These are phyloP conservation scores for Sporothrix variecibatus DNA, from an alignment of 2,329 filamentous ascomycete species.

Conservation along the genomic window DNA sequence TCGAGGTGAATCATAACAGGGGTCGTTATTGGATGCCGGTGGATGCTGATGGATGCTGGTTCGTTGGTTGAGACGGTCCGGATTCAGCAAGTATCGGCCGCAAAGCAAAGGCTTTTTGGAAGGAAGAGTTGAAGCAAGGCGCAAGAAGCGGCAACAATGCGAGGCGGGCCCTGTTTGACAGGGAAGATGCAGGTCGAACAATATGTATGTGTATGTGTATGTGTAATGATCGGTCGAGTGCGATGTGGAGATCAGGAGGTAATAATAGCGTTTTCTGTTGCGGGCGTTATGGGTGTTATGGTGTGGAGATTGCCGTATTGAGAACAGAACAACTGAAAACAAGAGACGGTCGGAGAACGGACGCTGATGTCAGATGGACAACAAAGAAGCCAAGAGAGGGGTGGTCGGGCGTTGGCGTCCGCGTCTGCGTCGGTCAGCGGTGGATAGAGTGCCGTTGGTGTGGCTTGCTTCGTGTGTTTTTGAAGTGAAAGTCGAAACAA, in stretches of 20 bases:
- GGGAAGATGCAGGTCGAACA: background rate
- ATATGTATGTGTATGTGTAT: too few relatives aligned
- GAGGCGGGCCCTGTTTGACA: background rate
- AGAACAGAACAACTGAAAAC: background rate
- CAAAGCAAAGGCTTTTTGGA: background rate
- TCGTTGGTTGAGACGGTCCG: background rate
- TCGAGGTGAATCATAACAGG: conserved; percentile 11
- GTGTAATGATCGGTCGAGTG: too few relatives aligned
- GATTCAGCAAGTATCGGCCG: background rate
- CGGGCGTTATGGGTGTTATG: background rate
- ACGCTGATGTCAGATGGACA: conserved; percentile 23
- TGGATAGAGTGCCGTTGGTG: conserved; percentile 6
- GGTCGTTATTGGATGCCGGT: background rate
- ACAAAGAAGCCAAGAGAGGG: background rate
- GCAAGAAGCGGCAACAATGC: conserved; percentile 10
- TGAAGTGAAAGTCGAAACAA: background rate
- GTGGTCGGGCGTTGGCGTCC: background rate
- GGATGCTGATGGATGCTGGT: background rate
- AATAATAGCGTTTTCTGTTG: background rate
- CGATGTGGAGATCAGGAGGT: conserved; percentile 20
- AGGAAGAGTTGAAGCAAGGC: background rate
- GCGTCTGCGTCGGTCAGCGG: background rate
- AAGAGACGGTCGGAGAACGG: background rate
- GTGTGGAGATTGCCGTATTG: background rate
- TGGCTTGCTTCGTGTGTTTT: background rate